These are phyloP conservation scores for Triangularia verruculosa DNA, from an alignment of 2,329 filamentous ascomycete genomes.

Conservation along the genomic window DNA sequence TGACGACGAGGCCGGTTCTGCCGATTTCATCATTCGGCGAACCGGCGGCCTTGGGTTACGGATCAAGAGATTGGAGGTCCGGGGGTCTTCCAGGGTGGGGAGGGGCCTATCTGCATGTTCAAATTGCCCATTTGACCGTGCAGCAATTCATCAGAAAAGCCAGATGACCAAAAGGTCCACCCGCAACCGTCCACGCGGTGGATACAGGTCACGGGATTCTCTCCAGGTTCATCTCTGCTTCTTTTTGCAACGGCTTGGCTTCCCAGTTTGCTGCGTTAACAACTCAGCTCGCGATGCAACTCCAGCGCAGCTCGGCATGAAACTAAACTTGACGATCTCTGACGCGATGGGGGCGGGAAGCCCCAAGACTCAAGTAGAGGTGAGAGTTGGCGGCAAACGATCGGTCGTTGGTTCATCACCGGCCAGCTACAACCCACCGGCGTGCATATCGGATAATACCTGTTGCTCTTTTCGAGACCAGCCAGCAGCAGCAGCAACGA, in stretches of 20 bases:
- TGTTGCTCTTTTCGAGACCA: neutral
- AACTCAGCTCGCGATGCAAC: neutral
- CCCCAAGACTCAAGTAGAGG: neutral
- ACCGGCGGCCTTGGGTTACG: neutral
- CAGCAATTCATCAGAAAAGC: neutral
- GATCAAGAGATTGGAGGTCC: neutral
- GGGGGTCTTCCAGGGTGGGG: neutral
- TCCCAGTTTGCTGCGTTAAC: too few relatives aligned
- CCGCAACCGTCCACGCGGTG: neutral
- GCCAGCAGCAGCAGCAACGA: neutral
- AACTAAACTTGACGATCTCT: neutral
- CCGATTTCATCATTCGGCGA: constrained; percentile 1
- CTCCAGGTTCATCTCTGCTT: neutral
- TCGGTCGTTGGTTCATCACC: neutral
- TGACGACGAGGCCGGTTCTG: neutral
- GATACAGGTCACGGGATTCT: neutral
- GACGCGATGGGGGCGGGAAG: neutral
- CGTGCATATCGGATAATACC: neutral
- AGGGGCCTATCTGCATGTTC: neutral
- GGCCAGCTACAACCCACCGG: neutral
- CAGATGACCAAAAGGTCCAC: neutral
- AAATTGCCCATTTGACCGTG: constrained; percentile 2
- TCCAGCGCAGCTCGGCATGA: neutral
- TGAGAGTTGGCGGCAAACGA: neutral
- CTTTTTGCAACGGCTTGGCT: too few relatives aligned